phyloP scores from a whole-genome alignment of 2,329 filamentous ascomycete genomes.

The Cordyceps farinosa region DNA sequence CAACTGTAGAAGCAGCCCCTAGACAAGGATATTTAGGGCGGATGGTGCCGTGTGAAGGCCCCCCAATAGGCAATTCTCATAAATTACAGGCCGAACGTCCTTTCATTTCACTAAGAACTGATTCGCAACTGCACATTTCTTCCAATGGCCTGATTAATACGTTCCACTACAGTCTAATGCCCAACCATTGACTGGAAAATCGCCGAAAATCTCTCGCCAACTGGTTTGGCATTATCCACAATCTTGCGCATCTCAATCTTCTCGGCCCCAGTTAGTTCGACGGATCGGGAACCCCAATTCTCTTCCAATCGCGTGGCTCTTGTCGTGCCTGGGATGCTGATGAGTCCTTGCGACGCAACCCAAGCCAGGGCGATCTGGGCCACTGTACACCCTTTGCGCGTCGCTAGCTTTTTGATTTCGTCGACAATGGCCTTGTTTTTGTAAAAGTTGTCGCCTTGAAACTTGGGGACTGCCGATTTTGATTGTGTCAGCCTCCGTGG shows the following conservation, averaged over 20 bases:
- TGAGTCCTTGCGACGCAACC: constrained; percentile 39
- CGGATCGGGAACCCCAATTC: constrained; percentile 34
- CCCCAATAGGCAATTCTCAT: too few species aligned
- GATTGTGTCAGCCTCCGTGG: constrained; percentile 24
- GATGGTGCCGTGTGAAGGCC: too few species aligned
- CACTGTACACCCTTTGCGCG: constrained; percentile 28
- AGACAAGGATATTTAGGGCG: too few species aligned
- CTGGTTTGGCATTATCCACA: neutral
- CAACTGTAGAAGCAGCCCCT: neutral
- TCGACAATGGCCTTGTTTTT: constrained; percentile 40
- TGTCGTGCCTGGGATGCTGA: constrained; percentile 45
- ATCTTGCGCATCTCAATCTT: neutral
- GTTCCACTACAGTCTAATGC: neutral
- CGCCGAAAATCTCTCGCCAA: neutral
- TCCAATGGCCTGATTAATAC: too few species aligned
- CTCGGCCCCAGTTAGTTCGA: neutral
- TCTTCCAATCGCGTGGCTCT: constrained; percentile 37
- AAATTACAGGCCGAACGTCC: too few species aligned
- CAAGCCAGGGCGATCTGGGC: constrained; percentile 38
- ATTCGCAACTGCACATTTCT: too few species aligned
- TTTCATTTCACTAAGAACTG: too few species aligned
- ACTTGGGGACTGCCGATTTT: constrained; percentile 27
- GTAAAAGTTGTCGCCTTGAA: constrained; percentile 44
- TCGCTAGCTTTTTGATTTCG: constrained; percentile 38
- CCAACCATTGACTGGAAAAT: neutral